Evolutionary conservation across 164 flowering plant genomes (phyloP).

Genomic region (Berberis vulgaris): DNA sequence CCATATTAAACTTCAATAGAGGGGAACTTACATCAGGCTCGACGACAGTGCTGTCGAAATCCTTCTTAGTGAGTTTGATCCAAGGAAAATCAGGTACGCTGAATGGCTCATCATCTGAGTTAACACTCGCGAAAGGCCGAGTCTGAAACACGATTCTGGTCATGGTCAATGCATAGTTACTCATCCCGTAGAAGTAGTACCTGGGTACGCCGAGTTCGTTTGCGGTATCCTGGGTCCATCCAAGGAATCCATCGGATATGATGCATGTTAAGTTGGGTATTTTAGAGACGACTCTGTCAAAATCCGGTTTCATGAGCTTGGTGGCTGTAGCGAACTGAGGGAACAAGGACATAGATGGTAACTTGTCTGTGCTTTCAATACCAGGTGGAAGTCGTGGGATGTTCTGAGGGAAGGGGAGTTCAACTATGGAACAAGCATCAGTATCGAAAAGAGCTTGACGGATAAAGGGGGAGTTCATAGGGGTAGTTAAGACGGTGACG

Average conservation of each 20-base stretch:
- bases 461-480: constrained; percentile 6
- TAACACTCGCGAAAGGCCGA: background rate
- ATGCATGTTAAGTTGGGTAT: constrained; percentile 3
- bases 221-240: constrained; percentile 37
- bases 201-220: constrained; percentile 30
- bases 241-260: constrained; percentile 29
- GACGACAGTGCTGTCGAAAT: constrained; percentile 8
- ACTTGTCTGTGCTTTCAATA: constrained; percentile 1
- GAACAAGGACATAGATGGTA: constrained; percentile 10
- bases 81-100: constrained; percentile 29
- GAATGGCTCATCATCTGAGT: constrained; percentile 25
- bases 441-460: constrained; percentile 1
- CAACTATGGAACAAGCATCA: background rate
- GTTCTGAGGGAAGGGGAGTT: constrained; percentile 8
- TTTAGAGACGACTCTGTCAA: constrained; percentile 1
- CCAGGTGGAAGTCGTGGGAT: background rate
- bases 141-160: background rate
- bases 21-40: constrained; percentile 2
- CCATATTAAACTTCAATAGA: constrained; percentile 11
- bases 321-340: constrained; percentile 4
- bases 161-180: constrained; percentile 10
- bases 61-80: constrained; percentile 24
- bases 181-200: constrained; percentile 27
- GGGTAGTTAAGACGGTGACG: constrained; percentile 10
- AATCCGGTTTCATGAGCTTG: constrained; percentile 7